phyloP scores from a whole-genome alignment of 345 rosid genomes.

The Populus pruinosa region DNA sequence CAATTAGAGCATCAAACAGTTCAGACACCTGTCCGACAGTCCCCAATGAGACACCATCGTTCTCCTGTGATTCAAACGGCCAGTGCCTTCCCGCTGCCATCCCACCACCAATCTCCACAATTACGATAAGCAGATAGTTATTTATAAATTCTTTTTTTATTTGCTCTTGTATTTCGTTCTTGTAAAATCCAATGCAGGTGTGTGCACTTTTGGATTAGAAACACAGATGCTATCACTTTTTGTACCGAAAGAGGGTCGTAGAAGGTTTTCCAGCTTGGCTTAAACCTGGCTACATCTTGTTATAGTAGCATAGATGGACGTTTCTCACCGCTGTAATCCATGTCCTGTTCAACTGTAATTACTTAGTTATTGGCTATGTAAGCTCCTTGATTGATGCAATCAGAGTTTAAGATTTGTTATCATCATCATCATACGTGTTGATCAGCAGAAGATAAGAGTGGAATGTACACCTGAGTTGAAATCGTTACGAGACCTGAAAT shows the following conservation, averaged over 20 bases:
- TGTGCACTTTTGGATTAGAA: conserved; percentile 27
- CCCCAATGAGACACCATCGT: conserved; percentile 52
- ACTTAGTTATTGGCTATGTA: background rate
- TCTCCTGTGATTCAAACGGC: conserved; percentile 57
- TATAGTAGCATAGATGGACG: background rate
- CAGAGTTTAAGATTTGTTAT: background rate
- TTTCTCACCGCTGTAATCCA: background rate
- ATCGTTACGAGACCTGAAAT: no score
- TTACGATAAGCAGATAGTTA: conserved; percentile 28
- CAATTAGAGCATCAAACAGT: conserved; percentile 33
- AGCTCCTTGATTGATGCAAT: background rate
- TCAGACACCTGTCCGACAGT: conserved; percentile 39
- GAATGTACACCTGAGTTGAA: no score
- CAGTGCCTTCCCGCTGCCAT: conserved; percentile 54
- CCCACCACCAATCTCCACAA: conserved; percentile 55
- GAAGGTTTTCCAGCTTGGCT: background rate
- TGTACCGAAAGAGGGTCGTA: conserved; percentile 9
- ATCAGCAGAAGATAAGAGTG: no score
- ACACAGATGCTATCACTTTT: conserved; percentile 8
- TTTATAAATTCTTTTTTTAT: conserved; percentile 19
- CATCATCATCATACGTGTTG: no score
- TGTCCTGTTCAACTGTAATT: conserved; percentile 2
- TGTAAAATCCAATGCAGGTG: conserved; percentile 15
- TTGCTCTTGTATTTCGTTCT: background rate
- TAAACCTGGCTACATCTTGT: background rate